A percentile compares a stretch with the other conserved stretches of the same genome.
These are phyloP conservation scores for Cenchrus americanus DNA, from an alignment of 176 grass and related monocot species.

Conservation along the genomic window DNA sequence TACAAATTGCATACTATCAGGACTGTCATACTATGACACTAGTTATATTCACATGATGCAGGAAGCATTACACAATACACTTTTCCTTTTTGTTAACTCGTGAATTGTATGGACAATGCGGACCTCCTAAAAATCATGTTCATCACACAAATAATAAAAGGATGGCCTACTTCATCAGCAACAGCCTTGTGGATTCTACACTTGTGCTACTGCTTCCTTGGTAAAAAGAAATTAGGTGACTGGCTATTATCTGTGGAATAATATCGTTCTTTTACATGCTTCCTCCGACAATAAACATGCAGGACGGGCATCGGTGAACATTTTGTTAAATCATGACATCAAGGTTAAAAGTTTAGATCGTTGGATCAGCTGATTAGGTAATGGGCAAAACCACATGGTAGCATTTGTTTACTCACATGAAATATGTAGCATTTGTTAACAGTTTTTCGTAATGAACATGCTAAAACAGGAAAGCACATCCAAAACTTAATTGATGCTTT, in stretches of 20 bases:
- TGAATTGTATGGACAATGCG: conserved; percentile 4
- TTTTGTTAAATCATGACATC: not conserved
- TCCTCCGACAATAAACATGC: conserved; percentile 2
- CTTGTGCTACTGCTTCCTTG: conserved; percentile 12
- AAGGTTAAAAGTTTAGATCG: conserved; percentile 32
- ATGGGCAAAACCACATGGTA: not conserved
- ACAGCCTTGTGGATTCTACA: conserved; percentile 16
- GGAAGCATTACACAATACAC: not conserved
- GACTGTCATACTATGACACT: conserved; percentile 4
- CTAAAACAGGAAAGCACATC: conserved; percentile 10
- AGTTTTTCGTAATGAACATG: conserved; percentile 14
- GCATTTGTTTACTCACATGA: not conserved
- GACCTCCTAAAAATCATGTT: not conserved
- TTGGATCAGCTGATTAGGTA: conserved; percentile 16
- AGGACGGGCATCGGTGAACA: not conserved
- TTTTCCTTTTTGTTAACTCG: not conserved
- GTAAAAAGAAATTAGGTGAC: conserved; percentile 17
- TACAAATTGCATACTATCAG: not conserved
- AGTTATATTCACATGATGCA: conserved; percentile 7
- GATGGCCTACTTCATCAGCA: conserved; percentile 21
- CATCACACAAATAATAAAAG: conserved; percentile 18
- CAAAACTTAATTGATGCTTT: conserved; percentile 12
- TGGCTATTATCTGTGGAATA: not conserved
- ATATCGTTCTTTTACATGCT: not conserved
- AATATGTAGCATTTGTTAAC: conserved; percentile 5